These are phyloP conservation scores for Arachis stenosperma DNA, from an alignment of 306 rosid species.

Conservation along the genomic window DNA sequence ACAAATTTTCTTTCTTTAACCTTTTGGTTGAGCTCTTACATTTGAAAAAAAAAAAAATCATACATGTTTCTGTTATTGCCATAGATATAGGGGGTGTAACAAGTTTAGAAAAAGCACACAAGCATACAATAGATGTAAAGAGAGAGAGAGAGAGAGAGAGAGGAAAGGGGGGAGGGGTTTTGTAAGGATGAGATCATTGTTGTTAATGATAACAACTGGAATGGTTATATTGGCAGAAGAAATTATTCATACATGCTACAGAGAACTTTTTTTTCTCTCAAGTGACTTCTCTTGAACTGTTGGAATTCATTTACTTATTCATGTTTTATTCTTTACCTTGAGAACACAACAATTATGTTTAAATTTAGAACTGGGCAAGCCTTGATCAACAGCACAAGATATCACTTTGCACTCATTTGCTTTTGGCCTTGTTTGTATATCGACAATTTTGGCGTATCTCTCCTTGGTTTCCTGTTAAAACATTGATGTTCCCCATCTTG, in stretches of 20 bases:
- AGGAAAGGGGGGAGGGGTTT: too few relatives aligned
- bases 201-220: slow-evolving; percentile 35
- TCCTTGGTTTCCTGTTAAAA: slow-evolving; percentile 73
- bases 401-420: slow-evolving; percentile 37
- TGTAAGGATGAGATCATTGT: slow-evolving; percentile 19
- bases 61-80: slow-evolving; percentile 34
- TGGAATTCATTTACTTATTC: slow-evolving; percentile 41
- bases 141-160: too few relatives aligned
- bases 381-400: slow-evolving; percentile 14
- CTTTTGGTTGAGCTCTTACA: slow-evolving; percentile 35
- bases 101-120: slow-evolving; percentile 29
- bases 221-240: slow-evolving; percentile 34
- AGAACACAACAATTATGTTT: slow-evolving; percentile 39
- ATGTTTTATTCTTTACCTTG: slow-evolving; percentile 47
- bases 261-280: neutral
- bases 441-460: slow-evolving; percentile 70
- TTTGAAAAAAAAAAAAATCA: slow-evolving; percentile 25
- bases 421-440: slow-evolving; percentile 50
- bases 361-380: slow-evolving; percentile 34
- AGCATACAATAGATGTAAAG: neutral
- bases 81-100: slow-evolving; percentile 18
- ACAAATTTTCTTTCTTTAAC: slow-evolving; percentile 5
- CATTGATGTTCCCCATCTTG: slow-evolving; percentile 67
- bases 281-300: slow-evolving; percentile 28
- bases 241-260: slow-evolving; percentile 31